A percentile compares a stretch with the other conserved stretches of the same genome.
These are phyloP conservation scores for Chlamydomonas asymmetrica DNA, from an alignment of 139 green algal species.

Conservation along the genomic window DNA sequence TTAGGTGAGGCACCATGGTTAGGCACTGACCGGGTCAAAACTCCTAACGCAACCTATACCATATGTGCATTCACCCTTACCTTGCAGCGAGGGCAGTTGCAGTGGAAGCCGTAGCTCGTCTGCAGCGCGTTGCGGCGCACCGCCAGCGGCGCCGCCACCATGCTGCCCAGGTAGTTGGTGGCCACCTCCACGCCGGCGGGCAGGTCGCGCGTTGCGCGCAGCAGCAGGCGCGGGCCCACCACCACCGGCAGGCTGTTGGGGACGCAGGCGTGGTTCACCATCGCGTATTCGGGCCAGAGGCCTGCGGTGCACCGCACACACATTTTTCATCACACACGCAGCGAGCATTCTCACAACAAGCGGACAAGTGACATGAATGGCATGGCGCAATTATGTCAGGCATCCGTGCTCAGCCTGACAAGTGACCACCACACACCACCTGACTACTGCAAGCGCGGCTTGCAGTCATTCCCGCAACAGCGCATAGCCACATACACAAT, in stretches of 20 bases:
- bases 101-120: slow-evolving; percentile 33
- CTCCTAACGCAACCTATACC: background rate
- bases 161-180: slow-evolving; percentile 28
- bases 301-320: slow-evolving; percentile 10
- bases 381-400: background rate
- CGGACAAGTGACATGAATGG: background rate
- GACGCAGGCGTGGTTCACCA: slow-evolving; percentile 42
- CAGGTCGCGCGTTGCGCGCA: slow-evolving; percentile 16
- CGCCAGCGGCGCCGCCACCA: slow-evolving; percentile 18
- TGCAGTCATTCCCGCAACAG: background rate
- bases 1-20: background rate
- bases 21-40: background rate
- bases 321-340: background rate
- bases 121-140: slow-evolving; percentile 10
- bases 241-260: slow-evolving; percentile 30
- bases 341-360: background rate
- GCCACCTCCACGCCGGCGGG: slow-evolving; percentile 27
- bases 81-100: slow-evolving; percentile 30
- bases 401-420: background rate
- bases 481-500: too few relatives aligned
- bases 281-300: slow-evolving; percentile 41
- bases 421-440: background rate
- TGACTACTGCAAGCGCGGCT: background rate
- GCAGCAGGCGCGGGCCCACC: slow-evolving; percentile 25
- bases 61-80: background rate